Evolutionary conservation across 2,329 filamentous ascomycete genomes (phyloP), one percentile per base, ranked within the genome.

Genomic region (Exophiala sp.): DNA sequence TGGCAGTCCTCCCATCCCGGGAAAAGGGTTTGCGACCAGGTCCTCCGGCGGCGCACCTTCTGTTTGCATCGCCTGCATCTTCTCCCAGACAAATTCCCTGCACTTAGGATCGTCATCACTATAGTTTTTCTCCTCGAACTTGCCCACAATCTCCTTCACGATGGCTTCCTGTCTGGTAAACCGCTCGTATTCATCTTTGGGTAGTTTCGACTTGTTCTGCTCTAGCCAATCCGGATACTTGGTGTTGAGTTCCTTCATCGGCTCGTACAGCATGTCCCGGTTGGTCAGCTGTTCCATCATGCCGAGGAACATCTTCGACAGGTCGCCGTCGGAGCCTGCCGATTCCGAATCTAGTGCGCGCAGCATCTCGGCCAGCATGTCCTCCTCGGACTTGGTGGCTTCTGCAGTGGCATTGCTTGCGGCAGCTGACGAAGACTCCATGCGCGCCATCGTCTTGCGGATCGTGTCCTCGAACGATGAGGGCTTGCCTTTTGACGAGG

Each of bases 41-140:
- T 97, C 94, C 35, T 89, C 80, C 0, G 94, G 94, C 41, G 94
- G 94, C 16, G 89, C 91, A 8, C 94, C 94, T 57, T 88, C 87
- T 47, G 86, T 86, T 91, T 99, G 94, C 94, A 99, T 99, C 92
- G 96, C 92, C 71, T 97, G 92, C 94, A 99, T 99, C 69, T 87
- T 86, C 66, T 96, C 91, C 61, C 96, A 92, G 65, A 99, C 94
- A 71, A 91, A 96, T 68, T 95, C 89, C 58, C 91, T 80, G 72
- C 95, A 89, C 42, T 82, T 79, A 11, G 87, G 74, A 68, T 95
- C 92, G 10, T 87, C 82, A 74, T 99, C 94, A 43, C 83, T 83
- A 69, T 95, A 99, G 0, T 80, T 83, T 50, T 81, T 78, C 69
- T 87, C 83, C 71, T 99, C 91, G 67, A 99, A 99, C 68, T 90